A percentile compares a stretch with the other conserved stretches of the same genome.
These are phyloP conservation scores for Penicillium brasilianum DNA, from an alignment of 2,329 filamentous ascomycete species.

Conservation along the genomic window DNA sequence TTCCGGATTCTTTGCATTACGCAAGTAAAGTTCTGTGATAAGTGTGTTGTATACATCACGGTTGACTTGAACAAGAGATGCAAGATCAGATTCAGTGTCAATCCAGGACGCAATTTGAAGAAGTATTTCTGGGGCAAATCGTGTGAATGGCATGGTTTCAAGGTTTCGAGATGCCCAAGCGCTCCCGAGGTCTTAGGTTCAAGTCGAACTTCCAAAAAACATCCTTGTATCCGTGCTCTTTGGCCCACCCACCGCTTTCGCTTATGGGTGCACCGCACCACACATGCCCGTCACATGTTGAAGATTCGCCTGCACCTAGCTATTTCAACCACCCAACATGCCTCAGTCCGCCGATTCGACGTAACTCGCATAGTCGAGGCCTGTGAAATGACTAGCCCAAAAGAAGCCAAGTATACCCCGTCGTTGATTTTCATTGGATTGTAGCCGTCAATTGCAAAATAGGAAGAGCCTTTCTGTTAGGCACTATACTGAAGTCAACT, in stretches of 20 bases:
- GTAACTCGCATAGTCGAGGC: too few species aligned
- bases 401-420: too few species aligned
- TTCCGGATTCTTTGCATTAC: slow-evolving; percentile 9
- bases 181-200: not conserved
- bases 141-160: not conserved
- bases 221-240: not conserved
- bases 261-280: too few species aligned
- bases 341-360: too few species aligned
- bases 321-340: too few species aligned
- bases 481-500: too few species aligned
- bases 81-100: slow-evolving; percentile 8
- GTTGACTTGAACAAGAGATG: slow-evolving; percentile 9
- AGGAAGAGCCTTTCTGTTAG: too few species aligned
- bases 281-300: too few species aligned
- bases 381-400: too few species aligned
- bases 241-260: not conserved
- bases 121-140: not conserved
- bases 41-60: slow-evolving; percentile 11
- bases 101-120: slow-evolving; percentile 2
- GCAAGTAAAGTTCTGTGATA: slow-evolving; percentile 8
- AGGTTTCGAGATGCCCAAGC: not conserved
- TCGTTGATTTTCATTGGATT: too few species aligned
- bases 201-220: not conserved
- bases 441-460: too few species aligned
- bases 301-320: too few species aligned